Percentiles rank a stretch among this genome's conserved stretches.
Conservation (phyloP, 768 basidiomycete genomes). For the Hericium coralloides region DNA sequence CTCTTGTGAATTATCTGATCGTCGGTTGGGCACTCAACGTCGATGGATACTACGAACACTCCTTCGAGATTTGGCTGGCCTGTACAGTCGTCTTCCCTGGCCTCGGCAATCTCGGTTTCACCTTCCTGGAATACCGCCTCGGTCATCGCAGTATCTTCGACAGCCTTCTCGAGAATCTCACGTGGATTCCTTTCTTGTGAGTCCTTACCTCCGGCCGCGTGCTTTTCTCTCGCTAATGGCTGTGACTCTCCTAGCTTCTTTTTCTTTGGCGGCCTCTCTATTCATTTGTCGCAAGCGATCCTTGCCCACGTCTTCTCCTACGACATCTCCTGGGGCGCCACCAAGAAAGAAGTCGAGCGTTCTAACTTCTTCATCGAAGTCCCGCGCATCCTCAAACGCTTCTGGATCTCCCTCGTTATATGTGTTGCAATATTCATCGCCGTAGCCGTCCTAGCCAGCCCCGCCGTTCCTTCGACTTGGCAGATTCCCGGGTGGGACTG, state of each 20-base stretch:
- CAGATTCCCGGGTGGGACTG: slow-evolving; percentile 52
- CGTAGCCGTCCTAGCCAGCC: slow-evolving; percentile 47
- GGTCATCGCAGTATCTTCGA: slow-evolving; percentile 44
- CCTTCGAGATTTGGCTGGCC: slow-evolving; percentile 68
- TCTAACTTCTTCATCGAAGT: slow-evolving; percentile 91
- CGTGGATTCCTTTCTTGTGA: slow-evolving; percentile 70
- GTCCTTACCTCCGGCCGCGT: slow-evolving; percentile 58
- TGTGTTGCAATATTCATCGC: slow-evolving; percentile 41
- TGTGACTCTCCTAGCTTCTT: slow-evolving; percentile 27
- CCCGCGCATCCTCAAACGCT: slow-evolving; percentile 74
- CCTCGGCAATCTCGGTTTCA: slow-evolving; percentile 59
- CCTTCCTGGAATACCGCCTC: slow-evolving; percentile 60
- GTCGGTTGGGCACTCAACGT: slow-evolving; percentile 51
- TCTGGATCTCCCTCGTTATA: slow-evolving; percentile 55
- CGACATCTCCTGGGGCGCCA: slow-evolving; percentile 49
- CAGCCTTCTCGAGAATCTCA: slow-evolving; percentile 48
- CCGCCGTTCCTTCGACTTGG: slow-evolving; percentile 55
- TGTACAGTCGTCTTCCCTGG: slow-evolving; percentile 64
- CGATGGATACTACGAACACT: slow-evolving; percentile 65
- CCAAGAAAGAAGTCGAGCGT: slow-evolving; percentile 76
- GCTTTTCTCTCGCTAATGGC: no score
- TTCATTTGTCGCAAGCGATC: slow-evolving; percentile 45
- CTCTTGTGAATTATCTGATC: slow-evolving; percentile 62
- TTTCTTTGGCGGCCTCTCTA: slow-evolving; percentile 47
- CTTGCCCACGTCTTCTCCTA: slow-evolving; percentile 50